phyloP scores from a whole-genome alignment of 495 filamentous ascomycete genomes.

The Lentithecium fluviatile region DNA sequence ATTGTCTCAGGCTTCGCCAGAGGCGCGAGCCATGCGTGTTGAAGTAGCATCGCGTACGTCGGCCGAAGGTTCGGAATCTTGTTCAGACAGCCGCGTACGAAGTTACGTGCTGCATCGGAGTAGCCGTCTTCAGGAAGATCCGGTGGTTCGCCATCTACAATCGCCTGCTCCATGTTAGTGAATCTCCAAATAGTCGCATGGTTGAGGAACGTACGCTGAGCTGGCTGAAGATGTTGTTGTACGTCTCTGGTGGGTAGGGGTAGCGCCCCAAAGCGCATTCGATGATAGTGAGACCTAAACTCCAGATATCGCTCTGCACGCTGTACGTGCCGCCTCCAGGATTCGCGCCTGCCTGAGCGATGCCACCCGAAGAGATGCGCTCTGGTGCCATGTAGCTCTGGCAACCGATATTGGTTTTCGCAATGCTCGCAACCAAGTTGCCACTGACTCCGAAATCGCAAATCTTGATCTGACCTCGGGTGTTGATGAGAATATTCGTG shows the following conservation, averaged over 20 bases:
- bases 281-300: slow-evolving; percentile 88
- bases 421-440: slow-evolving; percentile 94
- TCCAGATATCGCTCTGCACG: slow-evolving; percentile 98
- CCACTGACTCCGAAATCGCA: slow-evolving; percentile 98
- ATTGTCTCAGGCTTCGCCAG: slow-evolving; percentile 84
- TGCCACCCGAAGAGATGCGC: slow-evolving; percentile 81
- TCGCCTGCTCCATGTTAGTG: slow-evolving; percentile 62
- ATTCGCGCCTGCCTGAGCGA: slow-evolving; percentile 70
- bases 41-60: slow-evolving; percentile 82
- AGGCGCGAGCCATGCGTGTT: slow-evolving; percentile 81
- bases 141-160: slow-evolving; percentile 93
- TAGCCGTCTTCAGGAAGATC: slow-evolving; percentile 74
- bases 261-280: slow-evolving; percentile 96
- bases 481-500: slow-evolving; percentile 94
- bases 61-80: slow-evolving; percentile 89
- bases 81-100: slow-evolving; percentile 85
- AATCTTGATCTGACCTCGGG: slow-evolving; percentile 88
- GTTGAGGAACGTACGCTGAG: slow-evolving; percentile 70
- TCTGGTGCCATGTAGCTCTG: slow-evolving; percentile 99
- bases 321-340: slow-evolving; percentile 83
- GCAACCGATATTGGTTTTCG: slow-evolving; percentile 98
- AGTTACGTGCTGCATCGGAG: slow-evolving; percentile 77
- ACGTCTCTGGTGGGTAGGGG: slow-evolving; percentile 96
- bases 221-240: slow-evolving; percentile 98
- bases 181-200: background rate